Evolutionary conservation across 768 basidiomycete genomes (phyloP).

Genomic region (Gloeopeniophorella convolvens): DNA sequence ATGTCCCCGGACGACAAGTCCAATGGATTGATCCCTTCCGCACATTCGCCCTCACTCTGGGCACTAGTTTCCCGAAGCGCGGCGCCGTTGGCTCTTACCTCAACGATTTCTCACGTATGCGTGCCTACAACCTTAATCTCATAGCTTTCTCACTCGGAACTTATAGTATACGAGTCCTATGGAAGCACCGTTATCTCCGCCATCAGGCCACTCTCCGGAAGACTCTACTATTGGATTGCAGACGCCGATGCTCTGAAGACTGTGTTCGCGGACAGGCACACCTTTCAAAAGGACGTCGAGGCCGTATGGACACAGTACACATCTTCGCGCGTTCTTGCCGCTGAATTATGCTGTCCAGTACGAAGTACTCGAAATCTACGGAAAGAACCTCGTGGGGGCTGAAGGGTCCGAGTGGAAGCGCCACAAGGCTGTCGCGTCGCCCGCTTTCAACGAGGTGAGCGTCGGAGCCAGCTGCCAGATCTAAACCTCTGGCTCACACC

Average conservation of each 20-base stretch:
- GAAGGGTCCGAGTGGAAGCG: constrained; percentile 44
- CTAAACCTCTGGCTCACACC: no score
- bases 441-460: constrained; percentile 44
- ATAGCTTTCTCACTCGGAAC: background rate
- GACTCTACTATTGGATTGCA: constrained; percentile 35
- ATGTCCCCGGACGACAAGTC: constrained; percentile 18
- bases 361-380: constrained; percentile 37
- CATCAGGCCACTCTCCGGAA: constrained; percentile 28
- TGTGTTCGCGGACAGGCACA: constrained; percentile 28
- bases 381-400: constrained; percentile 34
- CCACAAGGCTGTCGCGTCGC: constrained; percentile 38
- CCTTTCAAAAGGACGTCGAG: constrained; percentile 36
- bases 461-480: background rate
- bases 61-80: constrained; percentile 30
- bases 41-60: constrained; percentile 24
- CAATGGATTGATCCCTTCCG: constrained; percentile 33
- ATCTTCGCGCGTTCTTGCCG: constrained; percentile 17
- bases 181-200: constrained; percentile 36
- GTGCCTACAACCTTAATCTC: background rate
- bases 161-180: constrained; percentile 37
- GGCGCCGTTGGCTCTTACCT: constrained; percentile 31
- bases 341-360: constrained; percentile 25
- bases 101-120: constrained; percentile 34
- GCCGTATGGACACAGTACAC: no score
- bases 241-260: constrained; percentile 38